Base-by-base conservation (phyloP, 768 basidiomycete genomes). In the Gelatoporia subvermispora region DNA sequence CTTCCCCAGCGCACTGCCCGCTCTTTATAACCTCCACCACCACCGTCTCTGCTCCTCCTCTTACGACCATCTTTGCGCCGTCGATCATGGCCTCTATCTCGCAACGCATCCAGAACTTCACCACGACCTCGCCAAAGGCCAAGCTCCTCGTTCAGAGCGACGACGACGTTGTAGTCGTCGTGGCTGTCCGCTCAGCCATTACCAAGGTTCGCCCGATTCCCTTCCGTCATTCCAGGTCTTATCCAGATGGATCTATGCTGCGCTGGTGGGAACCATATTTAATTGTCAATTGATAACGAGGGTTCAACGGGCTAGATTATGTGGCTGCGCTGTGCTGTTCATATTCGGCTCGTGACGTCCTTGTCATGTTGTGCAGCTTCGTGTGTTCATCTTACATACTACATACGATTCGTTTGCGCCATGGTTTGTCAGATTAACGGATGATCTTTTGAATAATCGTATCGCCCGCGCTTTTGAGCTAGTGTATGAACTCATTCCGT, bases 141-240 rank as follows among this genome's bases (percentile, higher is more conserved):
- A 72, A 72, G 50, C 55, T 91, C 20, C 77, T 93, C 42, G 72
- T 78, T 59, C 85, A 90, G 71, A 71, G 78, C 58, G 84, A 87
- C 53, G 77, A 89, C 64, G 93, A 95, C 67, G 85, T 97, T 13
- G 95, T 98, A 54, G 88, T 97, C 63, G 82, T 92, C 60, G 72
- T 82, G 10, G 93, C 94, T 18, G 79, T 91, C 41, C 84, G 96
- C 53, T 92, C 93, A 39, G 90, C 96, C 21, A 76, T 95, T 51
- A 96, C 94, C 24, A 95, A 93, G 78, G 92, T 89, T 28, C n/a
- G n/a, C n/a, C n/a, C n/a, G 28, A 46, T 74, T 61, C 8, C 38
- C 11, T 7, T 43, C n/a, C 13, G 28, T 31, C 13, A 31, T 31
- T 7, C 28, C 13, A 13, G 28, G 28, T 40, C 13, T 11, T 13